phyloP scores from a whole-genome alignment of 1,284 basidiomycete species.

The Ceratobasidium sp. region DNA sequence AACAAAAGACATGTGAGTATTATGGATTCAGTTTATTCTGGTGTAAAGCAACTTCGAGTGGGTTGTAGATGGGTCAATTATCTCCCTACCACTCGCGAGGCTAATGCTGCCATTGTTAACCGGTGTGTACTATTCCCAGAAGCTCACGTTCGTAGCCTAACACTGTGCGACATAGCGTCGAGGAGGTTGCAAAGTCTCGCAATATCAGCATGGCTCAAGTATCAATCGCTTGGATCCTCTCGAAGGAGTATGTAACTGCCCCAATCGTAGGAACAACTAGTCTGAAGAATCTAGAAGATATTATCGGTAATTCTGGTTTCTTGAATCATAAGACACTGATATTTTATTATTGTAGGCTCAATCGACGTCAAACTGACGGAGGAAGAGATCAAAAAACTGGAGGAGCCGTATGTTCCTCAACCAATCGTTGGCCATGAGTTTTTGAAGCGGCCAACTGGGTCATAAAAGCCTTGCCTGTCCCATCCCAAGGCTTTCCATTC shows the following conservation, averaged over 20 bases:
- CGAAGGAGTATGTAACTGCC: slow-evolving; percentile 52
- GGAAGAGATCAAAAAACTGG: slow-evolving; percentile 52
- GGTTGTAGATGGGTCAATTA: not conserved
- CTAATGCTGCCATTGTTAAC: slow-evolving; percentile 45
- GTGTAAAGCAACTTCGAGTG: not conserved
- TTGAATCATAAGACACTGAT: no score
- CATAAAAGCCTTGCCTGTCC: no score
- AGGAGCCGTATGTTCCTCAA: slow-evolving; percentile 49
- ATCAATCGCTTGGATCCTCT: slow-evolving; percentile 36
- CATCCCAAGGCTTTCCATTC: no score
- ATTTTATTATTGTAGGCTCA: slow-evolving; percentile 38
- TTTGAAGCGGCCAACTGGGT: no score
- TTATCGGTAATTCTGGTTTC: slow-evolving; percentile 49
- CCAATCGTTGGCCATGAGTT: slow-evolving; percentile 46
- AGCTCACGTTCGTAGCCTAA: no score
- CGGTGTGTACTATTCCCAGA: slow-evolving; percentile 41
- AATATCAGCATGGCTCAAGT: slow-evolving; percentile 27
- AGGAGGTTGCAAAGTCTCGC: slow-evolving; percentile 43
- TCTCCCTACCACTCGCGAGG: not conserved
- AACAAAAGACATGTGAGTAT: slow-evolving; percentile 50
- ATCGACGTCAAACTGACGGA: slow-evolving; percentile 48
- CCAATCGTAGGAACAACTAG: slow-evolving; percentile 64
- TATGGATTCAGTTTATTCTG: not conserved
- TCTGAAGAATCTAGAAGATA: slow-evolving; percentile 60
- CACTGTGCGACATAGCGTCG: slow-evolving; percentile 35